Conservation (phyloP, 306 rosid species). For the Amphicarpaea edgeworthii region DNA sequence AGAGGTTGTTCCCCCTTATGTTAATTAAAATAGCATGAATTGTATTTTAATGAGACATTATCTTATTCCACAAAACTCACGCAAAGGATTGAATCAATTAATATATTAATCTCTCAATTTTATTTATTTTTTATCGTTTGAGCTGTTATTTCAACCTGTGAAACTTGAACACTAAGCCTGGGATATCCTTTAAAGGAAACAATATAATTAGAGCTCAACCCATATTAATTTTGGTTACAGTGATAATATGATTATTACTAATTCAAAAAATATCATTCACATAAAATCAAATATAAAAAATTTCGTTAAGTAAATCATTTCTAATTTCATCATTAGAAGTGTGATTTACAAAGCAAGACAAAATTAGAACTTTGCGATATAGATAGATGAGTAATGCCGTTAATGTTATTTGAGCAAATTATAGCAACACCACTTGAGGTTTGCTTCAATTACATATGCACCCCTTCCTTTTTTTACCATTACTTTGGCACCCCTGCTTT, state of each 20-base stretch:
- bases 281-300: too few relatives aligned
- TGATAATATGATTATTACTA: too few relatives aligned
- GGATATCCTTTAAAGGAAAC: neutral
- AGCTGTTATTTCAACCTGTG: neutral
- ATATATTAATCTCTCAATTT: neutral
- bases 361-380: neutral
- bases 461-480: too few relatives aligned
- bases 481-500: too few relatives aligned
- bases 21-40: constrained; percentile 3
- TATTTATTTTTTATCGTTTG: neutral
- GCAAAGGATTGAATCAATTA: constrained; percentile 1
- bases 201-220: constrained; percentile 13
- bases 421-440: too few relatives aligned
- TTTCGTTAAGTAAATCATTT: too few relatives aligned
- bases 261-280: too few relatives aligned
- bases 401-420: too few relatives aligned
- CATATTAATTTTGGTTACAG: too few relatives aligned
- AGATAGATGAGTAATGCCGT: neutral
- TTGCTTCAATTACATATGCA: too few relatives aligned
- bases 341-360: neutral
- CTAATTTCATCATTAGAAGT: neutral
- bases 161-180: neutral
- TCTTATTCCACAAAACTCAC: constrained; percentile 11
- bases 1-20: neutral
- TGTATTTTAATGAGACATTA: neutral